Evolutionary conservation across 1,139 yeast species (phyloP), one percentile per base, ranked within the genome.

Genomic region (Cylindricascospora bacillispora): DNA sequence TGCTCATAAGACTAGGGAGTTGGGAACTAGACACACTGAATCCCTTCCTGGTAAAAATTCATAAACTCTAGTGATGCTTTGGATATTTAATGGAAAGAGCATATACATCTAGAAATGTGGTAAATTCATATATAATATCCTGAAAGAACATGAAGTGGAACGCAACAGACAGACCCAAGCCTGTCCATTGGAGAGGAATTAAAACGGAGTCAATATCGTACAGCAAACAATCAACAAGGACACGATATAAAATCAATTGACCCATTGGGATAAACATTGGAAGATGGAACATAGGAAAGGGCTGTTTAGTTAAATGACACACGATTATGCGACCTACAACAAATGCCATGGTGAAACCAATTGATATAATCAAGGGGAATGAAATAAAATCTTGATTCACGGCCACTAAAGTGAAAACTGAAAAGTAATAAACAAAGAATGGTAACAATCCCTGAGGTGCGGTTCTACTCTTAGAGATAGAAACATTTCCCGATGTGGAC

Each of bases 311-410:
- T 45, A 86, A 70, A 55, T 86, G 95, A 3, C 86, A 89, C 35
- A 80, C 65, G 45, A 86, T 86, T 43, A 85, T 82, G 50, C 93
- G 69, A 3, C 95, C 95, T n/a, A 86, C 95, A 2, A 73, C 63
- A 47, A 81, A 78, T 1, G 97, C 95, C 43, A 78, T 60, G 1
- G 81, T 65, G 19, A 77, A 64, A 1, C 95, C 95, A 40, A 79
- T 67, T 2, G 82, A 67, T 20, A 80, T 49, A 15, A 75, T 59
- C 43, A 78, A 64, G n/a, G 93, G 79, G 33, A 79, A 59, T 17
- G 67, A 64, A 29, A 75, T 55, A 25, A 75, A 61, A n/a, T 54
- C 46, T 13, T 74, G 67, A 17, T 65, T 57, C 20, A 63, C 41
- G 32, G 60, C 43, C 15, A 70, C 56, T 51, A 72, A 63, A 3